Evolutionary conservation across 2,329 filamentous ascomycete genomes (phyloP).

Genomic region (Verticillium dahliae): DNA sequence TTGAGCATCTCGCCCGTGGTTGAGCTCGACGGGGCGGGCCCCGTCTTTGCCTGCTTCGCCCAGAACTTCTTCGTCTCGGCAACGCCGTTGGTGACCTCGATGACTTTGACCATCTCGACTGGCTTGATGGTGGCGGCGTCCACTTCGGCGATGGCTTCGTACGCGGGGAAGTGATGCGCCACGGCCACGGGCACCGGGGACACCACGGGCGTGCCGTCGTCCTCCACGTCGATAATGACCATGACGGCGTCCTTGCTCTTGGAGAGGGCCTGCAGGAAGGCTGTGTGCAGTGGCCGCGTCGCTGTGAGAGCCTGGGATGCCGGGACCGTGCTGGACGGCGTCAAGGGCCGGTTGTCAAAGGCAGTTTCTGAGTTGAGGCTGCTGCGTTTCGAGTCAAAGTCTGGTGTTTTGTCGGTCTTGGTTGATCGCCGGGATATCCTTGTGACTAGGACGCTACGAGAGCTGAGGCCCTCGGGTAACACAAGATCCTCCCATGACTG

Average conservation of each 20-base stretch:
- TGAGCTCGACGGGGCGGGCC: neutral
- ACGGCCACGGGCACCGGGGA: neutral
- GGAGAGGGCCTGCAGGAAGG: slow-evolving; percentile 7
- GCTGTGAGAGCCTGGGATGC: slow-evolving; percentile 8
- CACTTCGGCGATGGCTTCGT: neutral
- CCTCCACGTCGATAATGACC: slow-evolving; percentile 9
- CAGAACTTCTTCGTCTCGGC: neutral
- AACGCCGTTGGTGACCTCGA: slow-evolving; percentile 1
- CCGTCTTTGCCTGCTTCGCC: neutral
- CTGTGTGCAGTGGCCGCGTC: slow-evolving; percentile 7
- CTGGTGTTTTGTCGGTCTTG: neutral
- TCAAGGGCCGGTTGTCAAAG: slow-evolving; percentile 9
- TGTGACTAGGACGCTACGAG: neutral
- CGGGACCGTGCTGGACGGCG: slow-evolving; percentile 3
- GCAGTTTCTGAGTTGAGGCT: slow-evolving; percentile 1
- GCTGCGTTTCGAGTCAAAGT: neutral
- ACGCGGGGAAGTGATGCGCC: neutral
- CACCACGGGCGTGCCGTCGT: slow-evolving; percentile 5
- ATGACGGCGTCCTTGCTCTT: slow-evolving; percentile 1
- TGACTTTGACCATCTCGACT: neutral
- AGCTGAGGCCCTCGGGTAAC: neutral
- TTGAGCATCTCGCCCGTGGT: neutral
- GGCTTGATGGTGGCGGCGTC: slow-evolving; percentile 4
- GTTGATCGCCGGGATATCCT: slow-evolving; percentile 1
- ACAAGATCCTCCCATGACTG: slow-evolving; percentile 6